Conservation (phyloP, 176 grass and related monocot species). For the Oryza meyeriana region DNA sequence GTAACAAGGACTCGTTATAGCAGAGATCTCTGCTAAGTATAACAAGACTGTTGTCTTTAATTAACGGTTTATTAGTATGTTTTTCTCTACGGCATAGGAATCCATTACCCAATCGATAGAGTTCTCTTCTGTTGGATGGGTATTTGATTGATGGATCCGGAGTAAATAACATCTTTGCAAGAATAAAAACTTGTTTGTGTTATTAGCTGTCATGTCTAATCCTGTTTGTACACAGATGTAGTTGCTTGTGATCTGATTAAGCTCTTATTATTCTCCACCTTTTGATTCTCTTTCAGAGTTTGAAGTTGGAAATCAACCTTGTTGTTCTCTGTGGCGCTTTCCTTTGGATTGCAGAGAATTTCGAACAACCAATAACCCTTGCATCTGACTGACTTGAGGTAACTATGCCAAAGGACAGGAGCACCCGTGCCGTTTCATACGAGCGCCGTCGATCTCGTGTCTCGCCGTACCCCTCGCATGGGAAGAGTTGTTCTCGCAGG, state of each 20-base stretch:
- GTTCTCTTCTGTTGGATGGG: background rate
- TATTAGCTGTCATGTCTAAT: background rate
- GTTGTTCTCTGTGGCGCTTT: slow-evolving; percentile 36
- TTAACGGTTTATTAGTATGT: too few species aligned
- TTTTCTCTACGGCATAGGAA: background rate
- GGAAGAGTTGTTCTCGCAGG: slow-evolving; percentile 24
- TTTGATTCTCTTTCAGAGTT: slow-evolving; percentile 49
- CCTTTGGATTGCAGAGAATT: slow-evolving; percentile 36
- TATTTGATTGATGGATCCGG: background rate
- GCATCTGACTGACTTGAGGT: slow-evolving; percentile 41
- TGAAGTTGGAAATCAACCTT: slow-evolving; percentile 53
- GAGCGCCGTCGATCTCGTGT: slow-evolving; percentile 25
- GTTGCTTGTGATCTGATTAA: slow-evolving; percentile 30
- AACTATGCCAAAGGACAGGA: slow-evolving; percentile 83
- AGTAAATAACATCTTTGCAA: background rate
- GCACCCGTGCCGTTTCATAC: slow-evolving; percentile 31
- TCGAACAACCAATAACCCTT: background rate
- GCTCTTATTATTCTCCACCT: background rate
- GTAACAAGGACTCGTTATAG: background rate
- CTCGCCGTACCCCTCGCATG: slow-evolving; percentile 35
- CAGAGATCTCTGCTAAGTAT: too few species aligned
- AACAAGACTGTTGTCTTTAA: too few species aligned
- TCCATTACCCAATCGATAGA: background rate
- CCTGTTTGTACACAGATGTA: background rate
- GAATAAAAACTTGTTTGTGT: background rate